These are phyloP conservation scores for Rhododendron ferrugineum DNA, from an alignment of 148 eudicot species.

Conservation along the genomic window DNA sequence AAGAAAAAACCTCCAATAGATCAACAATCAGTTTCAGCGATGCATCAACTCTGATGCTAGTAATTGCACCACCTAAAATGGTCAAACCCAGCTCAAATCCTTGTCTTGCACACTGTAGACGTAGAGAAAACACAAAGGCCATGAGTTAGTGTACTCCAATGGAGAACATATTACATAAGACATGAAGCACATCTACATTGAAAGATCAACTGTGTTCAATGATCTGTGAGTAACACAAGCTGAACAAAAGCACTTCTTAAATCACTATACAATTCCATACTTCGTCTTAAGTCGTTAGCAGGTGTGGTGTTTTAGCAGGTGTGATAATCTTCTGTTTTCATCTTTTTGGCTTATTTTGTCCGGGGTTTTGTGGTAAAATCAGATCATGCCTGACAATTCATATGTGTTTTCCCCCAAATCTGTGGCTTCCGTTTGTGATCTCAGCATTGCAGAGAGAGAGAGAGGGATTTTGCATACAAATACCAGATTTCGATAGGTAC, in stretches of 20 bases:
- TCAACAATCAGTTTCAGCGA: slow-evolving; percentile 67
- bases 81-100: slow-evolving; percentile 92
- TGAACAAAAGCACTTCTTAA: neutral
- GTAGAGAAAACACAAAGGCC: neutral
- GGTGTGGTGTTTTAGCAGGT: no score
- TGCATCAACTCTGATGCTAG: slow-evolving; percentile 55
- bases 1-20: slow-evolving; percentile 65
- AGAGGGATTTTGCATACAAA: no score
- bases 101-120: slow-evolving; percentile 88
- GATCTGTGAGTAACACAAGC: neutral
- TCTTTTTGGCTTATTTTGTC: no score
- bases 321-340: no score
- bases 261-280: neutral
- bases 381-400: no score
- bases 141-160: neutral
- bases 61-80: slow-evolving; percentile 52
- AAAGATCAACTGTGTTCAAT: neutral
- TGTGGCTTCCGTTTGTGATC: no score
- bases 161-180: neutral
- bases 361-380: no score
- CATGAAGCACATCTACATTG: neutral
- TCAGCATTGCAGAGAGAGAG: no score
- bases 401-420: no score
- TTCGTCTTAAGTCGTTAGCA: neutral
- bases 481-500: no score